phyloP scores from a whole-genome alignment of 108 stramenopile genomes.

The Nitzschia palea region DNA sequence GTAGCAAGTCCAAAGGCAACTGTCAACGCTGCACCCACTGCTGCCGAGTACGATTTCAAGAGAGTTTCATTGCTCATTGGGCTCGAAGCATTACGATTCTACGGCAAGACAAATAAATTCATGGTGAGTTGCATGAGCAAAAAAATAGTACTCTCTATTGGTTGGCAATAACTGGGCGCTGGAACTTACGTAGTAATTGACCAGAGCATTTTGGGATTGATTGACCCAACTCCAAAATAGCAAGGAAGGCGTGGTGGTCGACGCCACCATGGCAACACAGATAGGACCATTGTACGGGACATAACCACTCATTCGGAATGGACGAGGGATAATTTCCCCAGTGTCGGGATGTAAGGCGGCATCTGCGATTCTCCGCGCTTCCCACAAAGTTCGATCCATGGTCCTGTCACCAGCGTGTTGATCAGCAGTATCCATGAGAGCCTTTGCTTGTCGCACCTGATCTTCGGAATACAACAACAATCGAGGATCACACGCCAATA shows the following conservation, averaged over 20 bases:
- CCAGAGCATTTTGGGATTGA: slow-evolving; percentile 88
- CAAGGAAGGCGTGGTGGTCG: slow-evolving; percentile 49
- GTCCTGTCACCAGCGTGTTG: slow-evolving; percentile 13
- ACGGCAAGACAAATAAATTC: slow-evolving; percentile 27
- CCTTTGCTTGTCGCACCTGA: slow-evolving; percentile 43
- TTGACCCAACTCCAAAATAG: slow-evolving; percentile 88
- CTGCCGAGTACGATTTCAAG: slow-evolving; percentile 74
- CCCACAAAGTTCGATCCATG: slow-evolving; percentile 44
- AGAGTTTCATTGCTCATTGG: slow-evolving; percentile 82
- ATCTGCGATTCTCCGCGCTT: slow-evolving; percentile 54
- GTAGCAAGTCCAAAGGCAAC: slow-evolving; percentile 85
- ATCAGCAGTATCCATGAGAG: slow-evolving; percentile 42
- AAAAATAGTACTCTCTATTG: too few relatives aligned
- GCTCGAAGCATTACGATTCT: slow-evolving; percentile 82
- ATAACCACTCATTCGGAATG: slow-evolving; percentile 86
- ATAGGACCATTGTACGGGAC: slow-evolving; percentile 86
- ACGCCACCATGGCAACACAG: slow-evolving; percentile 72
- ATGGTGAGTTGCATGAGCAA: neutral
- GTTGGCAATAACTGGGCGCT: neutral
- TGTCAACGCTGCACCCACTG: slow-evolving; percentile 74
- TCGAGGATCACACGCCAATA: slow-evolving; percentile 74
- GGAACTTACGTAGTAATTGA: slow-evolving; percentile 68
- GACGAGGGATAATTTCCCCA: slow-evolving; percentile 80
- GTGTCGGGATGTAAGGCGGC: slow-evolving; percentile 92
- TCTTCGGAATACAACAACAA: slow-evolving; percentile 53